A percentile compares a stretch with the other conserved stretches of the same genome.
phyloP scores from a whole-genome alignment of 805 yeast species.

The Isabelozyma pseudorhagii region DNA sequence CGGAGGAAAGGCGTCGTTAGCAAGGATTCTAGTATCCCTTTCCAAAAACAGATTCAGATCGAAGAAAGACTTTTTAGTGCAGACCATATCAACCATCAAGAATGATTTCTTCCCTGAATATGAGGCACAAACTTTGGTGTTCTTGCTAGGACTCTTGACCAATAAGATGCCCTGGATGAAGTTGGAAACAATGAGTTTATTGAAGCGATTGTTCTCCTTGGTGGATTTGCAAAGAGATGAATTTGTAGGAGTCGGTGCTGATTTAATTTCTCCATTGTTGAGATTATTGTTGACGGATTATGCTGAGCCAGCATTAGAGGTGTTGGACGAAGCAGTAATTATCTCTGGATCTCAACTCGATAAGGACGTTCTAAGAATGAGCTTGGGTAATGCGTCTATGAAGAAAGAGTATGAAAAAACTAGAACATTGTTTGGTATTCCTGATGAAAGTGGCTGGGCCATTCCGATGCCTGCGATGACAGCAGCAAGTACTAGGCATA shows the following conservation, averaged over 20 bases:
- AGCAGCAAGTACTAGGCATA: constrained; percentile 83
- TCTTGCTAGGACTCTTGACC: constrained; percentile 73
- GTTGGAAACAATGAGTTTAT: constrained; percentile 69
- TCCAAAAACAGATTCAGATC: constrained; percentile 79
- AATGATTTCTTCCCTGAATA: constrained; percentile 67
- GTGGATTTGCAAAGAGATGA: constrained; percentile 76
- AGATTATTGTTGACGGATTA: constrained; percentile 76
- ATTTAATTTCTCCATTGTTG: constrained; percentile 83
- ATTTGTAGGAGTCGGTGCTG: constrained; percentile 91
- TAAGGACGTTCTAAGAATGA: constrained; percentile 86
- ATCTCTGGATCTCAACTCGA: constrained; percentile 92
- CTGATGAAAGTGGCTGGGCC: constrained; percentile 96
- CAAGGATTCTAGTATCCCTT: constrained; percentile 73
- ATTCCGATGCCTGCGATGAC: constrained; percentile 93
- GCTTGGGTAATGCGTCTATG: constrained; percentile 77
- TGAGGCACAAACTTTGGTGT: constrained; percentile 71
- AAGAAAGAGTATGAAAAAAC: constrained; percentile 81
- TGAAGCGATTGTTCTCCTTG: constrained; percentile 71
- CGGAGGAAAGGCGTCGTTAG: constrained; percentile 53
- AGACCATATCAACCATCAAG: constrained; percentile 69
- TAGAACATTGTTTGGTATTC: constrained; percentile 90
- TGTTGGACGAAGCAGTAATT: constrained; percentile 76
- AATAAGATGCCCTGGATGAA: constrained; percentile 80
- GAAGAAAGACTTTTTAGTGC: constrained; percentile 85
- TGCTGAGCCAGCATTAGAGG: constrained; percentile 87